A percentile compares a stretch with the other conserved stretches of the same genome.
Conservation (phyloP, 2,329 filamentous ascomycete species). For the Exophiala xenobiotica region DNA sequence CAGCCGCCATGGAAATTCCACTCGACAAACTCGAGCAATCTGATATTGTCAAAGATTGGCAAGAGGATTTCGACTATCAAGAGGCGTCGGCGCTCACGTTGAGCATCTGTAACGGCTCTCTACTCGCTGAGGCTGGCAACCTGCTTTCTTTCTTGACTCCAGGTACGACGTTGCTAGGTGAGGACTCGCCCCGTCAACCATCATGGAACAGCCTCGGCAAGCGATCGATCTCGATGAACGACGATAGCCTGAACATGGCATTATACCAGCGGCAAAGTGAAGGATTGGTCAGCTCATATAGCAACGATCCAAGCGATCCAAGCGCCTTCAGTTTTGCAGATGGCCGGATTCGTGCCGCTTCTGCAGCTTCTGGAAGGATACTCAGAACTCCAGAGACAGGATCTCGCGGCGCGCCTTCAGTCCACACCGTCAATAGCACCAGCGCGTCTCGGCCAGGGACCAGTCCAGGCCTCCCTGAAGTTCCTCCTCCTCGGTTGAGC, state of each 20-base stretch:
- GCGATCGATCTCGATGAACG: constrained; percentile 31
- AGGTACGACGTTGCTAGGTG: constrained; percentile 42
- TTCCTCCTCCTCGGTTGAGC: constrained; percentile 44
- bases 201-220: constrained; percentile 49
- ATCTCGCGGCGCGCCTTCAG: constrained; percentile 14
- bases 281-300: constrained; percentile 50
- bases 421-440: constrained; percentile 20
- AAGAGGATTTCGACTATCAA: constrained; percentile 72
- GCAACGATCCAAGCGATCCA: constrained; percentile 35
- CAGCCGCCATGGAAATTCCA: constrained; percentile 65
- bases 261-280: constrained; percentile 23
- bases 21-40: constrained; percentile 65
- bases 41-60: constrained; percentile 75
- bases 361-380: constrained; percentile 48
- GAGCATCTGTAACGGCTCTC: constrained; percentile 72
- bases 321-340: constrained; percentile 51
- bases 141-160: constrained; percentile 61
- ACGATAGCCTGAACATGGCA: constrained; percentile 58
- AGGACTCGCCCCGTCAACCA: constrained; percentile 49
- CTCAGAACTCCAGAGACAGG: constrained; percentile 20
- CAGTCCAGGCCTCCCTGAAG: constrained; percentile 21
- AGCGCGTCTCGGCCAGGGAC: constrained; percentile 26
- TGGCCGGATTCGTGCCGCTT: constrained; percentile 56
- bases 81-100: constrained; percentile 71
- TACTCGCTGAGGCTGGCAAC: constrained; percentile 60